Conservation (phyloP, 768 basidiomycete species). For the Suillus occidentalis region DNA sequence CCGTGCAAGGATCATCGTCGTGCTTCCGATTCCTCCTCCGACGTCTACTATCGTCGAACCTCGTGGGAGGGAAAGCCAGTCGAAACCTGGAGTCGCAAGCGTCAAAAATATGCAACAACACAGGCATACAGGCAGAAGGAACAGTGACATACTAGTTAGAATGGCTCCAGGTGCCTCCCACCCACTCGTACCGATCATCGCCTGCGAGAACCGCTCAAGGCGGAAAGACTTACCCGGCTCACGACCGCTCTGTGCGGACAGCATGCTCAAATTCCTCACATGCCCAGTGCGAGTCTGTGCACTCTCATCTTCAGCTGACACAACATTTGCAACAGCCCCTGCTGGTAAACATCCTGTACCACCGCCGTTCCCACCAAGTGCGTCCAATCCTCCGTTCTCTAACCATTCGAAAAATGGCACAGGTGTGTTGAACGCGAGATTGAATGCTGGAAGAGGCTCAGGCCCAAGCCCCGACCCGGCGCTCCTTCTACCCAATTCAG, state of each 20-base stretch:
- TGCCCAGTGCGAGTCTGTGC: background rate
- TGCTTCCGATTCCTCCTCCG: slow-evolving; percentile 67
- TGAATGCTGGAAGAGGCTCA: slow-evolving; percentile 54
- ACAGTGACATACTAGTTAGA: slow-evolving; percentile 43
- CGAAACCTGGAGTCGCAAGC: slow-evolving; percentile 45
- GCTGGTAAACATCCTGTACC: slow-evolving; percentile 13
- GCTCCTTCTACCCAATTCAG: too few relatives aligned
- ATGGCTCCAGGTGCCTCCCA: slow-evolving; percentile 71
- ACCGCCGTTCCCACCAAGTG: slow-evolving; percentile 22
- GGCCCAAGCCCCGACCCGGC: background rate
- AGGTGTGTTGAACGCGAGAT: slow-evolving; percentile 60
- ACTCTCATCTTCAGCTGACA: background rate
- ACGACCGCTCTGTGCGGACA: background rate
- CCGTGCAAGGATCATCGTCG: slow-evolving; percentile 43
- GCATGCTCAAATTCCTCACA: background rate
- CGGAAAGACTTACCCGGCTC: slow-evolving; percentile 43
- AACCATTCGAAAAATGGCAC: slow-evolving; percentile 73
- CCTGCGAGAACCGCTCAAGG: slow-evolving; percentile 69
- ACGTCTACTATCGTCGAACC: slow-evolving; percentile 62
- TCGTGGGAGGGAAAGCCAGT: slow-evolving; percentile 53
- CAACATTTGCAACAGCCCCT: background rate
- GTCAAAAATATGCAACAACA: background rate
- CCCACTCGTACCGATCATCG: slow-evolving; percentile 70
- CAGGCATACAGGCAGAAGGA: background rate
- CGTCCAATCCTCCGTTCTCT: slow-evolving; percentile 50